Evolutionary conservation across 2,329 filamentous ascomycete genomes (phyloP), one percentile per base, ranked within the genome.

Genomic region (Coniochaeta sp.): DNA sequence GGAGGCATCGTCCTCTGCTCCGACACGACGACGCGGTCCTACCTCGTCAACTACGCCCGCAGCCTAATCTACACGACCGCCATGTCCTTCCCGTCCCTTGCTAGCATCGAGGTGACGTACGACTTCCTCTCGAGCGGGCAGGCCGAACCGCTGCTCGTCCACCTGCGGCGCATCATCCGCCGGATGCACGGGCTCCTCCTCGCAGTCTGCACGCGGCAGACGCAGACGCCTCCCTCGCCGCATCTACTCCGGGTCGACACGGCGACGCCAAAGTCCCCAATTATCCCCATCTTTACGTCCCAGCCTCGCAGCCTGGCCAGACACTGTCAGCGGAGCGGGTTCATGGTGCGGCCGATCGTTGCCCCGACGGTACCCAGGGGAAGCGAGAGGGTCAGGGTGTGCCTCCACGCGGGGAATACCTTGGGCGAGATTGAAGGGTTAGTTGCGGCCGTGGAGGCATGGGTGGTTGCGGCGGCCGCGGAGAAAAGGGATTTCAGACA

Each of bases 11-110:
- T 36, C 1, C 76, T 91, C 0, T 89, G 86, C 68, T 84, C 84
- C 1, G 70, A 79, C 0, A 72, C 80, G 0, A 72, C 80, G 0
- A 82, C 85, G 0, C 77, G 86, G 26, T 73, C 82, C 1, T 91
- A 90, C 63, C 76, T 91, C 58, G 81, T 91, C 71, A 91, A 92
- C 68, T 91, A 91, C 67, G 88, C 89, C 0, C 82, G 88, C n/a
- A 86, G 82, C 1, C 73, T 91, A 47, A 90, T 91, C 59, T 92
- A 90, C 70, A 90, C 88, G 0, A 63, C 64, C 8, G 60, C 63
- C 50, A 62, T 63, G 59, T n/a, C 57, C 2, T 60, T 65, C 42
- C 62, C 64, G n/a, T 58, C 62, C 4, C 66, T 74, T 3, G 64
- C 62, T 2, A 68, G 68, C 58, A 71, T 74, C 38, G 64, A 69